A percentile compares a stretch with the other conserved stretches of the same genome.
Evolutionary conservation across 1,284 basidiomycete genomes (phyloP).

Genomic region (Ceratobasidium sp.): DNA sequence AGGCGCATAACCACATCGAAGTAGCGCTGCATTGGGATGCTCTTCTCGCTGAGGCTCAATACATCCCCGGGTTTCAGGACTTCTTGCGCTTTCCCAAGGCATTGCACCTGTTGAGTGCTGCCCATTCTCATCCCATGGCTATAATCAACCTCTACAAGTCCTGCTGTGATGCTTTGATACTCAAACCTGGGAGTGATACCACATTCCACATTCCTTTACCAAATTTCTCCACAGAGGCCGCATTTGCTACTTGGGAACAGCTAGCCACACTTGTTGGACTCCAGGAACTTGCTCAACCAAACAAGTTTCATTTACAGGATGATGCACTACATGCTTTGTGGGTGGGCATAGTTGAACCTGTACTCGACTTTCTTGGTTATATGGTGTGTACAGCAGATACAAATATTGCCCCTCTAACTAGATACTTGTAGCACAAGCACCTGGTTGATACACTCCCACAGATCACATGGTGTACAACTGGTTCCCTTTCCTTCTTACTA

Average conservation of each 20-base stretch:
- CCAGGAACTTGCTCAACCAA: neutral
- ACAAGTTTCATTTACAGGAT: neutral
- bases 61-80: slow-evolving; percentile 22
- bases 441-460: slow-evolving; percentile 27
- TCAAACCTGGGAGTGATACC: slow-evolving; percentile 11
- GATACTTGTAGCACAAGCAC: slow-evolving; percentile 7
- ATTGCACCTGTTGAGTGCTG: slow-evolving; percentile 41
- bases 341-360: slow-evolving; percentile 20
- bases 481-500: slow-evolving; percentile 43
- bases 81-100: slow-evolving; percentile 41
- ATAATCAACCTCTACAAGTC: slow-evolving; percentile 45
- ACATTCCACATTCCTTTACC: slow-evolving; percentile 8
- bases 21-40: slow-evolving; percentile 26
- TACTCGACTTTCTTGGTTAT: slow-evolving; percentile 5
- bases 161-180: slow-evolving; percentile 48
- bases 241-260: neutral
- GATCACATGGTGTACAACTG: slow-evolving; percentile 42
- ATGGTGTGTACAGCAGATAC: neutral
- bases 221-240: neutral
- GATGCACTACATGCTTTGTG: slow-evolving; percentile 6
- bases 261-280: neutral
- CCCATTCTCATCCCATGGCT: slow-evolving; percentile 47
- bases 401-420: neutral
- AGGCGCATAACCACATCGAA: slow-evolving; percentile 17
- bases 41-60: slow-evolving; percentile 25